phyloP scores from a whole-genome alignment of 805 yeast species.

The Yarrowia sp. region DNA sequence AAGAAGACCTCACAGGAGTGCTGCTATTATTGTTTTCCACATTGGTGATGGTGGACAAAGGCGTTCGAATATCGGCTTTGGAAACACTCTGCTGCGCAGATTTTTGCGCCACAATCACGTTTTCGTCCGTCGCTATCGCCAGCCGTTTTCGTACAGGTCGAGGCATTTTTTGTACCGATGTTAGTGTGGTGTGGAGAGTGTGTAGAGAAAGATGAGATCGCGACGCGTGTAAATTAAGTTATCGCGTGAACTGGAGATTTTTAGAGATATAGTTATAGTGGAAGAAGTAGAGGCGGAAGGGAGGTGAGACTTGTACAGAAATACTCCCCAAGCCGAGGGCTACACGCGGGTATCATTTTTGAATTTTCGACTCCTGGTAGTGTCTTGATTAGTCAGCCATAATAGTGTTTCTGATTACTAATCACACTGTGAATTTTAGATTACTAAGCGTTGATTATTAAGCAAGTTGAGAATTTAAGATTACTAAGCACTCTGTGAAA shows the following conservation, averaged over 20 bases:
- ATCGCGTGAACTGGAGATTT: background rate
- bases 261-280: background rate
- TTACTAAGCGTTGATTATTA: too few species aligned
- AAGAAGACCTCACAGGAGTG: background rate
- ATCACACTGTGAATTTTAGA: too few species aligned
- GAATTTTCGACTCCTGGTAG: background rate
- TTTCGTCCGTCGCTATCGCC: constrained; percentile 2
- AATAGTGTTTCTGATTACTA: too few species aligned
- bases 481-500: too few species aligned
- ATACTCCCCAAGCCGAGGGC: background rate
- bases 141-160: constrained; percentile 26
- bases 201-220: background rate
- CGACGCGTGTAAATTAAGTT: constrained; percentile 13
- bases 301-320: background rate
- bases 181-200: background rate
- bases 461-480: too few species aligned
- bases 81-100: background rate
- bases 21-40: too few species aligned
- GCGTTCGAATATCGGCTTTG: background rate
- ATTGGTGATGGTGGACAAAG: constrained; percentile 10
- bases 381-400: background rate
- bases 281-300: background rate
- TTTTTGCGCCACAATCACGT: background rate
- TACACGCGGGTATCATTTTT: background rate
- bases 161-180: background rate